Percentiles rank a stretch among this genome's conserved stretches.
These are phyloP conservation scores for Syzygium aqueum DNA, from an alignment of 345 rosid species.

Conservation along the genomic window DNA sequence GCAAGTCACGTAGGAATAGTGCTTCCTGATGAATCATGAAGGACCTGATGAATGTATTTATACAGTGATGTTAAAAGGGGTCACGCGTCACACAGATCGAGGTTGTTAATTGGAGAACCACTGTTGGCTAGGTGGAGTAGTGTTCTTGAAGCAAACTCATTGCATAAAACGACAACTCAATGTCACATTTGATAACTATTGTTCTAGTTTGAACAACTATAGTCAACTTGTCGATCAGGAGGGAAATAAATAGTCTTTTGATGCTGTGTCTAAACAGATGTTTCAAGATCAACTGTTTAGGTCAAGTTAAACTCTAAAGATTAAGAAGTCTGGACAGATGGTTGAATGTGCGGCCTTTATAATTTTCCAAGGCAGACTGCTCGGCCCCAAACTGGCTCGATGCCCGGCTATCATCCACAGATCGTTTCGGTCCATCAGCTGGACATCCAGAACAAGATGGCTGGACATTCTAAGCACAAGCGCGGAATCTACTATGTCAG, in stretches of 20 bases:
- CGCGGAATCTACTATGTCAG: not conserved
- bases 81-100: conserved; percentile 5
- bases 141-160: conserved; percentile 4
- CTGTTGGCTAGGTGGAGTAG: conserved; percentile 15
- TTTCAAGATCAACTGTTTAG: not conserved
- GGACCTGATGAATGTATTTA: conserved; percentile 7
- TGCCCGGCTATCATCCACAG: not conserved
- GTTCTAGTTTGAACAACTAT: not conserved
- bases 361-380: not conserved
- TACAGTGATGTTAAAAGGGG: not conserved
- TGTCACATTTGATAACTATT: not conserved
- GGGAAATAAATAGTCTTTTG: not conserved
- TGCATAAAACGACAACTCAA: not conserved
- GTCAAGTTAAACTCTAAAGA: not conserved
- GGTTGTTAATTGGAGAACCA: conserved; percentile 28
- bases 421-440: not conserved
- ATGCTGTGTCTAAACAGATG: not conserved
- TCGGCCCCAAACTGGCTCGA: not conserved
- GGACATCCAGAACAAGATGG: not conserved
- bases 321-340: not conserved
- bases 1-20: not conserved
- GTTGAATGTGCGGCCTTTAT: not conserved
- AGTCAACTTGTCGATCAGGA: not conserved
- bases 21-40: not conserved
- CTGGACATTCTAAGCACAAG: not conserved